A percentile compares a stretch with the other conserved stretches of the same genome.
Conservation (phyloP, 345 rosid genomes). For the Pugionium cornutum region DNA sequence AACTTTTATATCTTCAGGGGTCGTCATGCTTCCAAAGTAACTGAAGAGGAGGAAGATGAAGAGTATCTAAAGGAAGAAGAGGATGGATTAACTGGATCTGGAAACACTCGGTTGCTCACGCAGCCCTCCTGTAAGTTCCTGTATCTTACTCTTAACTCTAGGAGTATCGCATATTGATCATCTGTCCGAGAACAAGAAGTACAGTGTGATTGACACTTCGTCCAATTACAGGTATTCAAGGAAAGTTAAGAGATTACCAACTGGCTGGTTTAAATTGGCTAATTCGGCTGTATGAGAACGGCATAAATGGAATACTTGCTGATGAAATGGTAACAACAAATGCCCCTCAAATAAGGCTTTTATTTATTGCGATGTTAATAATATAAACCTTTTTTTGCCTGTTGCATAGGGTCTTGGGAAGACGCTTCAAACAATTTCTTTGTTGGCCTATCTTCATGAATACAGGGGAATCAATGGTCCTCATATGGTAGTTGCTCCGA, state of each 20-base stretch:
- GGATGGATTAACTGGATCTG: constrained; percentile 72
- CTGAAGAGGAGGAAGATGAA: constrained; percentile 99
- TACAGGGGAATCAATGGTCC: constrained; percentile 97
- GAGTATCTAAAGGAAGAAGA: constrained; percentile 96
- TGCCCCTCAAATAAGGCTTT: no score
- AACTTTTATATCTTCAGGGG: constrained; percentile 53
- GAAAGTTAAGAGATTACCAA: constrained; percentile 98
- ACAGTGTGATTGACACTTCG: constrained; percentile 5
- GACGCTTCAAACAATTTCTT: constrained; percentile 94
- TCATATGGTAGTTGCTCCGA: constrained; percentile 99
- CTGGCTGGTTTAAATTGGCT: constrained; percentile 98
- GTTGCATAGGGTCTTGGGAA: constrained; percentile 87
- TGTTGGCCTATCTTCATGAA: constrained; percentile 91
- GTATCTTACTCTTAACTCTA: background rate
- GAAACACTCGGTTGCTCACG: constrained; percentile 82
- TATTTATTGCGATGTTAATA: background rate
- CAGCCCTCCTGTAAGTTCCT: constrained; percentile 86
- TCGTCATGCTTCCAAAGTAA: constrained; percentile 93
- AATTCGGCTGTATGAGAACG: constrained; percentile 91
- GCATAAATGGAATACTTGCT: constrained; percentile 94
- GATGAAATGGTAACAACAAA: constrained; percentile 77
- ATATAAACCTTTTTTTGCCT: constrained; percentile 10
- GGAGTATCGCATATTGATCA: constrained; percentile 10
- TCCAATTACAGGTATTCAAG: constrained; percentile 71
- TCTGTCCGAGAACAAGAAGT: background rate